Evolutionary conservation across 2,329 filamentous ascomycete species (phyloP), one percentile per base, ranked within the genome.

Genomic region (Fusarium pseudocircinatum): DNA sequence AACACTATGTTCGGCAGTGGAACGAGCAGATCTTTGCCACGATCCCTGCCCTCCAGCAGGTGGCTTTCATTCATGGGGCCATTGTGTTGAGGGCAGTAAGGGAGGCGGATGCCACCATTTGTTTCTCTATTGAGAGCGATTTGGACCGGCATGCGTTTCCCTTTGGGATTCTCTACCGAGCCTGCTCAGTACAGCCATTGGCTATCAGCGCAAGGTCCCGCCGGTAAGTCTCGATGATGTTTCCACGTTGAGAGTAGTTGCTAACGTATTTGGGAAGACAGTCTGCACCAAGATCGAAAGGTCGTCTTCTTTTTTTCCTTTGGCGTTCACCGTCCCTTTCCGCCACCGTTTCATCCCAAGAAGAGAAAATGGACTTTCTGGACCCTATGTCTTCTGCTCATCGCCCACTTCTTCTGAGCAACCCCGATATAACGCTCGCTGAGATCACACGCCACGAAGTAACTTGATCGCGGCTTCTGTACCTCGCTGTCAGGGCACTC

Each of bases 291-390:
- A 18, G 47, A 32, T 14, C 47, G 15, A 32, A 18, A n/a, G 15
- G 15, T 24, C 11, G 7, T 32, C 20, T 10, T 28, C 26, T 10
- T 18, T 32, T 4, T 7, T 18, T 9, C 8, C 22, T n/a, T n/a
- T 15, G 20, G 14, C 42, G 6, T 43, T 43, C 18, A 16, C n/a
- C 15, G 16, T 18, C n/a, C 40, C 10, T 28, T 28, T 15, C 69
- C 81, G 26, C 72, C 52, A 0, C 73, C 76, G 3, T 69, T 63
- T 3, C 39, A 60, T 0, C 43, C 71, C 24, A 81, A 78, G 43
- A 67, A 75, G 30, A 82, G 72, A 47, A 60, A 70, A 16, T 86
- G 83, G 84, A 83, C 79, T 2, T 70, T 79, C 44, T 85, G 83
- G 82, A 84, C 83, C 3, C 60, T 82, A 7, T 74, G 76, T 22